Evolutionary conservation across 352 stramenopile genomes (phyloP).

Genomic region (Pythium insidiosum): DNA sequence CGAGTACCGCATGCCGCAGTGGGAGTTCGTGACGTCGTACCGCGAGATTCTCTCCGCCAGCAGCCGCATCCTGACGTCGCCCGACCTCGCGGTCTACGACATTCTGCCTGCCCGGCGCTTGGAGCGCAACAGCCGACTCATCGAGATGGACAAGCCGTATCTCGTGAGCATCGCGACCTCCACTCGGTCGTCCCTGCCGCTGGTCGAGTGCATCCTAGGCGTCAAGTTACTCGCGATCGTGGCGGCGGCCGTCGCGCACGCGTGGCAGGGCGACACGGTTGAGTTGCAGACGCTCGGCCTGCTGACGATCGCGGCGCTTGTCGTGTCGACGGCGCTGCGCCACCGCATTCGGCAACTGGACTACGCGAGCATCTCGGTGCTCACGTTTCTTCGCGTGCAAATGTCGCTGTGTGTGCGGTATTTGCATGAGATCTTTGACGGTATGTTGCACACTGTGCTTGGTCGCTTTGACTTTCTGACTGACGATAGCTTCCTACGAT

Average conservation of each 20-base stretch:
- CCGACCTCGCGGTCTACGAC: slow-evolving; percentile 12
- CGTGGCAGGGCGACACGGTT: too few species aligned
- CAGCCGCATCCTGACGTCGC: slow-evolving; percentile 8
- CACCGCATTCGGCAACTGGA: slow-evolving; percentile 37
- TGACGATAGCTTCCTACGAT: slow-evolving; percentile 1
- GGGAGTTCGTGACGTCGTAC: slow-evolving; percentile 16
- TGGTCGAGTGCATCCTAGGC: too few species aligned
- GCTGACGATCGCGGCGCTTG: slow-evolving; percentile 3
- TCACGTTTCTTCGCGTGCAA: slow-evolving; percentile 11
- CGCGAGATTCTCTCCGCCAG: slow-evolving; percentile 9
- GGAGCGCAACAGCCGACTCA: slow-evolving; percentile 33
- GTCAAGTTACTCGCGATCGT: too few species aligned
- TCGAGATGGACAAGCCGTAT: slow-evolving; percentile 55
- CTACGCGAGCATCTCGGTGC: slow-evolving; percentile 43
- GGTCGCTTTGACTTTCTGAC: neutral
- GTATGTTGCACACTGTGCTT: slow-evolving; percentile 2
- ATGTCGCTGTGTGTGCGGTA: slow-evolving; percentile 38
- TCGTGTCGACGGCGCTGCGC: slow-evolving; percentile 21
- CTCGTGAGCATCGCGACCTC: too few species aligned
- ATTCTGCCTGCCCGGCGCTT: slow-evolving; percentile 31
- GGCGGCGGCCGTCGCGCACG: too few species aligned
- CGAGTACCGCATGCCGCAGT: slow-evolving; percentile 25
- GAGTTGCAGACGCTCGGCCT: too few species aligned
- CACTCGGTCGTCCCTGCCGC: too few species aligned
- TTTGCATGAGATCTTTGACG: slow-evolving; percentile 52